Percentiles rank a stretch among this genome's conserved stretches.
These are phyloP conservation scores for Fragaria nilgerrensis DNA, from an alignment of 306 rosid species.

Conservation along the genomic window DNA sequence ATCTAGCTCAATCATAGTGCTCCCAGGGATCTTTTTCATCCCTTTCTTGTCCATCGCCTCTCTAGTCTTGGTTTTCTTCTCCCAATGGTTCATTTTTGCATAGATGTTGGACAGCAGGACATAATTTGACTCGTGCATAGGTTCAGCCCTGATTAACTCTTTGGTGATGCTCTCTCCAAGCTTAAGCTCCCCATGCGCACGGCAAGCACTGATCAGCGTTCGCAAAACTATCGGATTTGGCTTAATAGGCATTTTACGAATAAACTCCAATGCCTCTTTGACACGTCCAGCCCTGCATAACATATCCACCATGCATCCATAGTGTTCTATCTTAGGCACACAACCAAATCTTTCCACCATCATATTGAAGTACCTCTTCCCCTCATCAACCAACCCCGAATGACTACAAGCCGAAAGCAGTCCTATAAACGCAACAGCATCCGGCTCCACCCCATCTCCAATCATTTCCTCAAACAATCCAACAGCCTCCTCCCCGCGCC, in stretches of 20 bases:
- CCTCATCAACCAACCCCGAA: constrained; percentile 68
- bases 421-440: constrained; percentile 72
- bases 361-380: constrained; percentile 50
- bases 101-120: constrained; percentile 83
- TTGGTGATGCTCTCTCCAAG: constrained; percentile 71
- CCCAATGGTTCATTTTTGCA: constrained; percentile 74
- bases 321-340: constrained; percentile 83
- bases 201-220: constrained; percentile 67
- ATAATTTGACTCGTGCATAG: constrained; percentile 70
- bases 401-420: constrained; percentile 93
- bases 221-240: constrained; percentile 77
- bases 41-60: constrained; percentile 77
- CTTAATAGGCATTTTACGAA: constrained; percentile 59
- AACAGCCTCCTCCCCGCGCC: constrained; percentile 69
- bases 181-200: constrained; percentile 64
- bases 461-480: constrained; percentile 73
- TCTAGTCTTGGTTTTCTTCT: constrained; percentile 77
- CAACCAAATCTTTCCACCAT: constrained; percentile 50
- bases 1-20: constrained; percentile 88
- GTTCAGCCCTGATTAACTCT: constrained; percentile 55
- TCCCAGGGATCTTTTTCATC: constrained; percentile 77
- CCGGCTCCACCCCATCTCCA: constrained; percentile 54
- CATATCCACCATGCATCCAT: constrained; percentile 89
- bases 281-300: constrained; percentile 81
- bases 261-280: constrained; percentile 67